Evolutionary conservation across 306 rosid genomes (phyloP).

Genomic region (Rosa multiflora): DNA sequence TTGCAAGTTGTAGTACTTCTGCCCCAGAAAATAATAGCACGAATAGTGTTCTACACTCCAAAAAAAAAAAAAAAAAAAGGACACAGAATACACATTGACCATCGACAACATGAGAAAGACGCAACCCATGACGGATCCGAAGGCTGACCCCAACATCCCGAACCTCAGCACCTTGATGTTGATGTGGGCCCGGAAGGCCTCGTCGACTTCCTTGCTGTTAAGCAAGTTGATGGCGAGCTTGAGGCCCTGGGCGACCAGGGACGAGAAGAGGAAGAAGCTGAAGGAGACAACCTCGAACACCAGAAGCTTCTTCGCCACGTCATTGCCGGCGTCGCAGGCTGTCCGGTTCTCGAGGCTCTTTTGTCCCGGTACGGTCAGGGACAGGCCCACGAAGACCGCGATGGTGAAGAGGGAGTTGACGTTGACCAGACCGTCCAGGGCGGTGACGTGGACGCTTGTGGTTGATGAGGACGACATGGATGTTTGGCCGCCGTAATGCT

Average conservation of each 20-base stretch:
- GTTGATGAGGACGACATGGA: slow-evolving; percentile 35
- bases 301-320: slow-evolving; percentile 66
- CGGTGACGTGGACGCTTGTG: slow-evolving; percentile 84
- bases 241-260: slow-evolving; percentile 77
- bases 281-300: slow-evolving; percentile 88
- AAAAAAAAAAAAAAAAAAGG: too few species aligned
- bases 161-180: slow-evolving; percentile 55
- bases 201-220: slow-evolving; percentile 75
- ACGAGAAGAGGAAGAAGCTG: slow-evolving; percentile 87
- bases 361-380: slow-evolving; percentile 62
- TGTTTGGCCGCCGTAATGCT: too few species aligned
- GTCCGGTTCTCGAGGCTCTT: slow-evolving; percentile 56
- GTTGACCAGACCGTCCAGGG: slow-evolving; percentile 84
- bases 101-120: slow-evolving; percentile 73
- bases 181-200: slow-evolving; percentile 75
- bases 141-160: slow-evolving; percentile 83
- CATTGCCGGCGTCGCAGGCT: slow-evolving; percentile 64
- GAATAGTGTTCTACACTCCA: neutral
- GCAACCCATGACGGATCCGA: slow-evolving; percentile 92
- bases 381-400: slow-evolving; percentile 95
- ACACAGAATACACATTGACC: slow-evolving; percentile 46
- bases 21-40: neutral
- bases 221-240: slow-evolving; percentile 80
- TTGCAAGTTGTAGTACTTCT: neutral
- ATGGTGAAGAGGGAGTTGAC: slow-evolving; percentile 91